Percentiles rank a stretch among this genome's conserved stretches.
Conservation (phyloP, 768 basidiomycete genomes). For the Suillus tomentosus region DNA sequence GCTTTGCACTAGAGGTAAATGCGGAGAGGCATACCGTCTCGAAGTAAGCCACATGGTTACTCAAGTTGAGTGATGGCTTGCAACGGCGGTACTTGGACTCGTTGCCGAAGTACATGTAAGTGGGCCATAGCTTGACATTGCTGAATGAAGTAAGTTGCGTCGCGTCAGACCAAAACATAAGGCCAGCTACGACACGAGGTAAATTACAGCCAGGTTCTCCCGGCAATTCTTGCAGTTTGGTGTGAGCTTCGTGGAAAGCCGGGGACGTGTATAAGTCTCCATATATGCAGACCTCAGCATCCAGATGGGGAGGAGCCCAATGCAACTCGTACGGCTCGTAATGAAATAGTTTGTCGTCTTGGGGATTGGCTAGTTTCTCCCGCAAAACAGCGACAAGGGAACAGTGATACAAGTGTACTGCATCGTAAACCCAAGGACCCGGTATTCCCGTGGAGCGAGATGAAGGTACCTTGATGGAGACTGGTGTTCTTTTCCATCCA, state of each 20-base stretch:
- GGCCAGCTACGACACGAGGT: no score
- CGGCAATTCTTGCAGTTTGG: no score
- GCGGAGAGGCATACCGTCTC: no score
- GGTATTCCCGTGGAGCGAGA: not conserved
- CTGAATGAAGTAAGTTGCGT: no score
- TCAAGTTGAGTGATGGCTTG: no score
- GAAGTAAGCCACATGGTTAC: no score
- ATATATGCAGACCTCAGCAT: constrained; percentile 9
- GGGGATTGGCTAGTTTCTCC: constrained; percentile 21
- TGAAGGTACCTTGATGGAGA: constrained; percentile 19
- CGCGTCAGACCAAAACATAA: no score
- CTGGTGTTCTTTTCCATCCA: constrained; percentile 17
- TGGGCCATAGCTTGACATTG: no score
- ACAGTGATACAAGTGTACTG: not conserved
- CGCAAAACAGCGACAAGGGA: constrained; percentile 19
- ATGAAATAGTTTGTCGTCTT: constrained; percentile 15
- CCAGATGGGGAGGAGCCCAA: constrained; percentile 15
- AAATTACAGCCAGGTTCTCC: no score
- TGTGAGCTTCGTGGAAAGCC: constrained; percentile 14
- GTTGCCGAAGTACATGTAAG: no score
- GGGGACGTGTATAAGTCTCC: constrained; percentile 19
- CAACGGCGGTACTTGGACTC: no score
- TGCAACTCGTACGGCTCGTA: constrained; percentile 18
- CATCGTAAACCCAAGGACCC: constrained; percentile 6
- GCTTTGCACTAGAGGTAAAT: no score